phyloP scores from a whole-genome alignment of 176 grass and related monocot species.

The Musa schizocarpa region DNA sequence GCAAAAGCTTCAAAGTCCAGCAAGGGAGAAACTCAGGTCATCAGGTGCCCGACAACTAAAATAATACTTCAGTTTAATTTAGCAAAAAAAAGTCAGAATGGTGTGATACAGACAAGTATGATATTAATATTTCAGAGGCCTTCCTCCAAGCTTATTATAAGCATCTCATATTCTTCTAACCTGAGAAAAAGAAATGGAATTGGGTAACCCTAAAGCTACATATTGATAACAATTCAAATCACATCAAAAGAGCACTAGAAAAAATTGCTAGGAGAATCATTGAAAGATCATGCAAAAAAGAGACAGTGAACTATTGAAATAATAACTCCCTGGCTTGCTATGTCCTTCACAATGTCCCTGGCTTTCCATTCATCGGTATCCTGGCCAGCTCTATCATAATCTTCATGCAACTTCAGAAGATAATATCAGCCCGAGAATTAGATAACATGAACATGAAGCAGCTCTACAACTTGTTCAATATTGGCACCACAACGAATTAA shows the following conservation, averaged over 20 bases:
- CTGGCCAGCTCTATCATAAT: constrained; percentile 59
- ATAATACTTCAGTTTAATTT: no score
- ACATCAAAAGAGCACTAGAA: no score
- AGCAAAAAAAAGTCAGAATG: no score
- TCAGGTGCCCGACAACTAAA: no score
- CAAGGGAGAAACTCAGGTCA: no score
- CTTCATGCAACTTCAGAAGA: constrained; percentile 50
- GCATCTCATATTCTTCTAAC: constrained; percentile 88
- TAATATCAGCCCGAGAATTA: not conserved
- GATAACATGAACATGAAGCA: not conserved
- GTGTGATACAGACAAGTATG: not conserved
- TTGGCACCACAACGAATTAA: not conserved
- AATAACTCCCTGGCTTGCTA: constrained; percentile 22
- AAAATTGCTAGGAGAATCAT: no score
- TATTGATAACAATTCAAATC: no score
- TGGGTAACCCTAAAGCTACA: no score
- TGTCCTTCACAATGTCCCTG: constrained; percentile 83
- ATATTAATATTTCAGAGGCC: constrained; percentile 13
- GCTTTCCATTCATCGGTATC: constrained; percentile 92
- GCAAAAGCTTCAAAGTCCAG: no score
- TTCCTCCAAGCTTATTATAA: constrained; percentile 69
- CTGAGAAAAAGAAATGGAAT: constrained; percentile 30
- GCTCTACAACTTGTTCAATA: not conserved
- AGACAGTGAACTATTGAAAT: no score
- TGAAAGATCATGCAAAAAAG: no score